phyloP scores from a whole-genome alignment of 805 yeast species.

The Metschnikowia picachoensis region DNA sequence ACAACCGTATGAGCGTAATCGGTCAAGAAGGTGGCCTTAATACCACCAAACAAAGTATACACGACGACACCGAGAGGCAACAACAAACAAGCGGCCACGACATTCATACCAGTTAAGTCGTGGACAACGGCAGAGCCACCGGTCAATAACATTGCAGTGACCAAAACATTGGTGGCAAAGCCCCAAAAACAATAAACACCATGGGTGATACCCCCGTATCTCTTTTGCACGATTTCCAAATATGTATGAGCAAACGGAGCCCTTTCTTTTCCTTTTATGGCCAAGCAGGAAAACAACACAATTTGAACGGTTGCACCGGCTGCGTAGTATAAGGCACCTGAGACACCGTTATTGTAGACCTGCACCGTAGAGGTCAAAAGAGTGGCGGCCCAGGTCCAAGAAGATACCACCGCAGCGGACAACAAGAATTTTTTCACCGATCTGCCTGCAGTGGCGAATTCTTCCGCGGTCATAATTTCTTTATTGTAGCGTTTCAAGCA shows the following conservation, averaged over 20 bases:
- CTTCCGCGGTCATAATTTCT: conserved; percentile 89
- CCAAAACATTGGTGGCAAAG: conserved; percentile 80
- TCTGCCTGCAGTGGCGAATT: conserved; percentile 90
- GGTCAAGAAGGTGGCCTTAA: conserved; percentile 44
- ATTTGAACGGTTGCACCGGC: conserved; percentile 91
- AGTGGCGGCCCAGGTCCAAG: conserved; percentile 81
- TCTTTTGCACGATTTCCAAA: conserved; percentile 72
- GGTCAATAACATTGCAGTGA: conserved; percentile 86
- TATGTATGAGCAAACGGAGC: conserved; percentile 94
- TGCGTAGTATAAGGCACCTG: conserved; percentile 82
- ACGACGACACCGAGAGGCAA: conserved; percentile 72
- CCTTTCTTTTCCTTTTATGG: conserved; percentile 81
- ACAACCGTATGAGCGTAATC: conserved; percentile 47
- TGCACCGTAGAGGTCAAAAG: conserved; percentile 66
- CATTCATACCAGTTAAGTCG: conserved; percentile 78
- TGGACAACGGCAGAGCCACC: conserved; percentile 85
- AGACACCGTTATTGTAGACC: conserved; percentile 69
- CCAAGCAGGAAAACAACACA: conserved; percentile 78
- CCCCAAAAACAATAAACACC: conserved; percentile 71
- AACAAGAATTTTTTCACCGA: conserved; percentile 80
- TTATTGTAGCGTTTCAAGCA: conserved; percentile 73
- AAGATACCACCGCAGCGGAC: conserved; percentile 85
- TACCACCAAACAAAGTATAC: conserved; percentile 44
- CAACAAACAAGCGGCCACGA: conserved; percentile 76
- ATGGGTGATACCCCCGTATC: conserved; percentile 78